Evolutionary conservation across 768 basidiomycete species (phyloP).

Genomic region (Cyclocybe cylindracea): DNA sequence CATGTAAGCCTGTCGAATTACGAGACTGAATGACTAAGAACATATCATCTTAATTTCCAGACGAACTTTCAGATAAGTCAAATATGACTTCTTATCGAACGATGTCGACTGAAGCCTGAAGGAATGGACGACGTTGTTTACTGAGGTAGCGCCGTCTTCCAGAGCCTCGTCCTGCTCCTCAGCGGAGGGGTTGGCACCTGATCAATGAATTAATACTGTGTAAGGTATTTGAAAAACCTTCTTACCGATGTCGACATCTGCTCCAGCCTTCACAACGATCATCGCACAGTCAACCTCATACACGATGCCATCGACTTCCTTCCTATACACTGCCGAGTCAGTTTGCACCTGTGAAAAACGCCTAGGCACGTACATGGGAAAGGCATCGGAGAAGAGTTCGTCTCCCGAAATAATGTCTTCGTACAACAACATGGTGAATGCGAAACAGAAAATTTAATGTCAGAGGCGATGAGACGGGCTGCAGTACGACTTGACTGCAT

Average conservation of each 20-base stretch:
- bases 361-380: conserved; percentile 62
- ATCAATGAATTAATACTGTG: not conserved
- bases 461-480: conserved; percentile 12
- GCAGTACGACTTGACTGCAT: conserved; percentile 17
- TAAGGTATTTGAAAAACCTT: not conserved
- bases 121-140: conserved; percentile 92
- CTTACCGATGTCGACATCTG: conserved; percentile 87
- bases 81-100: conserved; percentile 92
- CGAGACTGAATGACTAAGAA: not conserved
- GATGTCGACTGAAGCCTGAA: conserved; percentile 82
- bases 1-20: conserved; percentile 77
- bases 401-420: conserved; percentile 72
- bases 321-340: conserved; percentile 45
- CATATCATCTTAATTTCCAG: not conserved
- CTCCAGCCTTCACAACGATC: conserved; percentile 71
- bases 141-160: conserved; percentile 71
- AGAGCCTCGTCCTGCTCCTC: conserved; percentile 84
- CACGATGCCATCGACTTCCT: conserved; percentile 73
- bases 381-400: conserved; percentile 96
- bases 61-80: conserved; percentile 78
- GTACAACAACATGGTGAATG: conserved; percentile 70
- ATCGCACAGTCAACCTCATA: conserved; percentile 85
- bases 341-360: not conserved
- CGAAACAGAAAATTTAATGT: conserved; percentile 18
- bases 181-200: conserved; percentile 91